Percentiles rank a stretch among this genome's conserved stretches.
Conservation (phyloP, 2,329 filamentous ascomycete species). For the Fusarium tanahbumbuense region DNA sequence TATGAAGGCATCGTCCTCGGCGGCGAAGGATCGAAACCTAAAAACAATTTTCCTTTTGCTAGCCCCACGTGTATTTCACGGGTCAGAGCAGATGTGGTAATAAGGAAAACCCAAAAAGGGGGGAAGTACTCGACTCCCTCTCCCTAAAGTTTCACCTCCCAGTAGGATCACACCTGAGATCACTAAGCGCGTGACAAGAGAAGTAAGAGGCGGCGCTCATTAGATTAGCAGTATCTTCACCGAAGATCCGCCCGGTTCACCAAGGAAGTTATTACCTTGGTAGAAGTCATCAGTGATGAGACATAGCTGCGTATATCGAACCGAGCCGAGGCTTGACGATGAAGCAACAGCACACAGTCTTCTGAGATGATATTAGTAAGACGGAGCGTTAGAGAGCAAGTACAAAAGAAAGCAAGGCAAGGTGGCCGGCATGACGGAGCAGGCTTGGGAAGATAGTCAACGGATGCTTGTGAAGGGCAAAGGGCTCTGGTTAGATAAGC, state of each 20-base stretch:
- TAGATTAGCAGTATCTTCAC: not conserved
- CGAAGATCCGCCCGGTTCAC: slow-evolving; percentile 1
- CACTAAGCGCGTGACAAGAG: not conserved
- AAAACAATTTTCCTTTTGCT: not conserved
- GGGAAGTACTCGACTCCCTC: not conserved
- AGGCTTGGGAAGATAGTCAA: not conserved
- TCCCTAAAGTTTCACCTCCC: not conserved
- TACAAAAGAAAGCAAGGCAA: not conserved
- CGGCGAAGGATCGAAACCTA: not conserved
- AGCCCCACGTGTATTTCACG: not conserved
- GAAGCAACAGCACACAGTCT: slow-evolving; percentile 8
- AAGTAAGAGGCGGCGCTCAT: not conserved
- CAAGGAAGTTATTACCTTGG: not conserved
- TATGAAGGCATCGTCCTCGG: not conserved
- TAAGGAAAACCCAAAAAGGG: not conserved
- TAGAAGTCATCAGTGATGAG: slow-evolving; percentile 12
- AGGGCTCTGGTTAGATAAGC: not conserved
- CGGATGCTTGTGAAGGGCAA: not conserved
- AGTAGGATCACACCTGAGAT: not conserved
- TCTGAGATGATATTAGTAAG: slow-evolving; percentile 7
- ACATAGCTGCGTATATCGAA: not conserved
- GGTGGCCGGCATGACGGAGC: not conserved
- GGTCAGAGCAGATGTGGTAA: not conserved
- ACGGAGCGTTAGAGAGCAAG: not conserved
- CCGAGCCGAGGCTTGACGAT: slow-evolving; percentile 2